Conservation (phyloP, 441 rosid genomes). For the Viola pubescens region DNA sequence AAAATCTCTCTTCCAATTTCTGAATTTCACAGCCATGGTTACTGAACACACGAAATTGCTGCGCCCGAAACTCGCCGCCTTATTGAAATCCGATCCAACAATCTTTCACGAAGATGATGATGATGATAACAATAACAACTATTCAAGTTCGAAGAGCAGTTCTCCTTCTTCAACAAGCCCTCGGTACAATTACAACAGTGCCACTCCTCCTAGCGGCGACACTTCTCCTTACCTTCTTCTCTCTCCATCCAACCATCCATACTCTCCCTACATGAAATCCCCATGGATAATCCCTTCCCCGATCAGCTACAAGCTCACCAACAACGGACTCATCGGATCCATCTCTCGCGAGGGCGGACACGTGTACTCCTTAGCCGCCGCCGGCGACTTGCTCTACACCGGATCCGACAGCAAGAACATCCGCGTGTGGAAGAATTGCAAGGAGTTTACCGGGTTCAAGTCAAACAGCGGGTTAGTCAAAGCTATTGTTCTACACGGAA, state of each 20-base stretch:
- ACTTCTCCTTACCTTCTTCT: constrained; percentile 32
- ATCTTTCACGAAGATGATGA: constrained; percentile 15
- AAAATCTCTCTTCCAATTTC: not conserved
- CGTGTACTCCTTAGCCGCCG: constrained; percentile 76
- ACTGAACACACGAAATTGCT: constrained; percentile 15
- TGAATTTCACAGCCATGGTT: constrained; percentile 10
- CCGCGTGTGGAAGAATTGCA: constrained; percentile 75
- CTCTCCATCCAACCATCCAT: constrained; percentile 56
- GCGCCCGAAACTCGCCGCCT: constrained; percentile 41
- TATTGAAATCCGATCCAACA: constrained; percentile 34
- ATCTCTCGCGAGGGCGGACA: constrained; percentile 84
- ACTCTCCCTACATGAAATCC: constrained; percentile 52
- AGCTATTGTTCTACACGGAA: constrained; percentile 61
- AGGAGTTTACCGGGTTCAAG: constrained; percentile 69
- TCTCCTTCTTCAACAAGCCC: constrained; percentile 32
- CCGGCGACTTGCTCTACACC: constrained; percentile 56
- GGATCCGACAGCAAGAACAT: constrained; percentile 91
- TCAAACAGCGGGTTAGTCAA: constrained; percentile 81
- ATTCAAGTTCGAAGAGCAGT: constrained; percentile 18
- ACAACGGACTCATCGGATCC: constrained; percentile 55
- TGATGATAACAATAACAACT: constrained; percentile 21
- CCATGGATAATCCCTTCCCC: constrained; percentile 55
- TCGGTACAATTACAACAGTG: constrained; percentile 9
- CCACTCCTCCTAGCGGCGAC: constrained; percentile 35
- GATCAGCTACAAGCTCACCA: constrained; percentile 12